Base-by-base conservation (phyloP, 768 basidiomycete species). In the Rhizopogon vinicolor region DNA sequence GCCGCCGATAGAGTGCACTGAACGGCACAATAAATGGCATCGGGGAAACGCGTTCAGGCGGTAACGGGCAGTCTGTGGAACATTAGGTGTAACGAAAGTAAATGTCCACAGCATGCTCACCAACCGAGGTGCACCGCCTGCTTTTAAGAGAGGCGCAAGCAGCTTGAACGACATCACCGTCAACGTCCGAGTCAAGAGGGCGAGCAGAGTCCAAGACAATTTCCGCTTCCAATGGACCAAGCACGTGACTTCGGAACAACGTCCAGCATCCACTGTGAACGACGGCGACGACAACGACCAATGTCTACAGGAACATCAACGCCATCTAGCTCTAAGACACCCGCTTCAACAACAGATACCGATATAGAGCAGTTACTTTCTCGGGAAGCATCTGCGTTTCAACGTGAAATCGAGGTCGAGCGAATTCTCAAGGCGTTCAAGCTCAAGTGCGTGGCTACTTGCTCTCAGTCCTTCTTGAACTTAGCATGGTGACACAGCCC, bases 341-440 rank as follows among this genome's bases (percentile, higher is more conserved):
- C 56, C 16, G 13, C 58, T 8, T 64, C 54, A 13, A 42, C 68
- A 45, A 58, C 70, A 19, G 83, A 82, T 44, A 68, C 70, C 2
- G 91, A 93, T 43, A 71, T 93, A n/a, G 91, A 93, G 54, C 88
- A 85, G 68, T 73, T 93, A 5, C 77, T 93, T 44, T 87, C 78
- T 51, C 77, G 88, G 53, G 91, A 93, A 64, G 89, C 91, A 1
- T 86, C 86, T 13, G 91, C 89, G 4, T 88, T 93, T 67, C 89
- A 92, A 63, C 81, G 92, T 29, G 92, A 93, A 70, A 74, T 91
- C 25, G 91, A 93, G 68, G 90, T 93, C 12, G 92, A 96, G 55
- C 85, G 97, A 25, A 93, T 99, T 60, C 75, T 98, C 48, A 89
- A 86, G 63, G 87, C 95, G 0, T 98, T 99, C 82, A 98, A 93